Base-by-base conservation (phyloP, 805 yeast species). In the Yarrowia divulgata region DNA sequence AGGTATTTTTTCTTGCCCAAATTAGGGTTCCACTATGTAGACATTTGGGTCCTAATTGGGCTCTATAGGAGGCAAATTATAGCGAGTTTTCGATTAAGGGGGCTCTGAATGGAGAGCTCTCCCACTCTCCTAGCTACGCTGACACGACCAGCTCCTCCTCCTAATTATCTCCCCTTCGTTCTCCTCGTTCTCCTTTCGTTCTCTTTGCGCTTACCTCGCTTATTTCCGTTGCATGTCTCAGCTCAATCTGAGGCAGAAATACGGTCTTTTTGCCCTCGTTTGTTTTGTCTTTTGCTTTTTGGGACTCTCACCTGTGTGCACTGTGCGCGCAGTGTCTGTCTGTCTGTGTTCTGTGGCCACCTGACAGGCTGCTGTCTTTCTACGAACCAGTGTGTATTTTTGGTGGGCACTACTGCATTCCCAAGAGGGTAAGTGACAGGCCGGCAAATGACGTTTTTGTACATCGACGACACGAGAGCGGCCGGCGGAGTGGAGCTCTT, bases 391-490 rank as follows among this genome's bases (percentile, higher is more conserved):
- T 49, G 23, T 49, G 32, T 32, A 9, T 32, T 4, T 49, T 49
- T 49, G 55, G 55, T 49, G 55, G 55, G 55, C 35, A 29, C 55
- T 49, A 49, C 55, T 49, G 55, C 55, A 49, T 16, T 32, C 9
- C 19, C 32, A 29, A 12, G 32, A 10, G 45, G 19, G 19, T 39
- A 42, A 16, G 19, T 16, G 19, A 9, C 19, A 16, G 45, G 18
- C 9, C 19, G 8, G 14, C 1, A 6, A 13, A 3, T 42, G 48
- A 45, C 29, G 48, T 45, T 1, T 18, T 3, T 5, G 19, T n/a
- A 3, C 3, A 42, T 2, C 3, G 42, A 39, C 12, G 12, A 39
- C 13, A 37, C 14, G 10, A 7, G 40, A 8, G 10, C 40, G 40
- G 40, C 10, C 13, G 40, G 40, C 10, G 35, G 35, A 8, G 1